These are phyloP conservation scores for Curvularia eragrostidis DNA, from an alignment of 2,329 filamentous ascomycete genomes.

Conservation along the genomic window DNA sequence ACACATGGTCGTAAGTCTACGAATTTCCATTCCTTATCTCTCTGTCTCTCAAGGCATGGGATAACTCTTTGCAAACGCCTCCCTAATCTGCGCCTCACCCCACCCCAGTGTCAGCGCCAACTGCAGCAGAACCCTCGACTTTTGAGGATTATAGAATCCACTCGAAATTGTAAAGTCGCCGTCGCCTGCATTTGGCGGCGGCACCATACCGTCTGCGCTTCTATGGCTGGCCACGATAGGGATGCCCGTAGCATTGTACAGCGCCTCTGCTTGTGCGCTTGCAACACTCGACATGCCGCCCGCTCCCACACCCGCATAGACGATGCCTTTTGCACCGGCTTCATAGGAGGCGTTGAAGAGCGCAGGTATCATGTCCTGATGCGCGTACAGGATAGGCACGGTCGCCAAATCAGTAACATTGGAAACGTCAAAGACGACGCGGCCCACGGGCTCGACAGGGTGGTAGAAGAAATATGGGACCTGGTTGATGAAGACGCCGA, in stretches of 20 bases:
- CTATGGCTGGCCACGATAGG: slow-evolving; percentile 61
- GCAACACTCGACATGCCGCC: slow-evolving; percentile 53
- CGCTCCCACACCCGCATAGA: slow-evolving; percentile 63
- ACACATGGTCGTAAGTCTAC: neutral
- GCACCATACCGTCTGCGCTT: slow-evolving; percentile 62
- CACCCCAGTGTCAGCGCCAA: slow-evolving; percentile 43
- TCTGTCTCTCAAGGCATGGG: slow-evolving; percentile 24
- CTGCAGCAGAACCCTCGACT: slow-evolving; percentile 61
- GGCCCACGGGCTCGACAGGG: slow-evolving; percentile 54
- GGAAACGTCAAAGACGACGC: slow-evolving; percentile 51
- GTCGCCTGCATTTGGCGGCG: slow-evolving; percentile 21
- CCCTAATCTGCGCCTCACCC: slow-evolving; percentile 54
- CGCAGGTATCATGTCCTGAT: slow-evolving; percentile 60
- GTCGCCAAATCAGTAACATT: slow-evolving; percentile 59
- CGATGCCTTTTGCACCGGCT: slow-evolving; percentile 61
- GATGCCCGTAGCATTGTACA: slow-evolving; percentile 56
- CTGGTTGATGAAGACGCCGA: slow-evolving; percentile 66
- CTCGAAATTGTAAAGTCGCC: slow-evolving; percentile 51
- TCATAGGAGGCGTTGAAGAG: slow-evolving; percentile 59
- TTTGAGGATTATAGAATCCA: slow-evolving; percentile 64
- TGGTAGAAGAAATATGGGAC: slow-evolving; percentile 67
- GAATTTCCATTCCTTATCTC: neutral
- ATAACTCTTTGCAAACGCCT: slow-evolving; percentile 44
- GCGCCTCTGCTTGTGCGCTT: slow-evolving; percentile 49
- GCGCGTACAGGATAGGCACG: slow-evolving; percentile 64